A percentile compares a stretch with the other conserved stretches of the same genome.
Evolutionary conservation across 2,329 filamentous ascomycete species (phyloP).

Genomic region (Epichloe sibirici): DNA sequence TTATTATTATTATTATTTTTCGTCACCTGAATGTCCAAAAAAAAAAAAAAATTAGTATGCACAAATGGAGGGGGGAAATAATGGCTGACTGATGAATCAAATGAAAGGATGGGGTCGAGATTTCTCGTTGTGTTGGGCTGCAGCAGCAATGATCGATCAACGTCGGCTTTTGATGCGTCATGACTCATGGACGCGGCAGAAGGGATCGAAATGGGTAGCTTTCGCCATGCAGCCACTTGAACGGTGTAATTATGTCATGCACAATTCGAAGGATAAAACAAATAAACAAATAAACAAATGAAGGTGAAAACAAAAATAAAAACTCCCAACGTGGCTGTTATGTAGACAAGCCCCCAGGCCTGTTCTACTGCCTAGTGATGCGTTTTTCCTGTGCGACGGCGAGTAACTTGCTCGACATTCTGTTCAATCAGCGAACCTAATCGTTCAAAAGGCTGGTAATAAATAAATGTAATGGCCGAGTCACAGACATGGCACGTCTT

Average conservation of each 20-base stretch:
- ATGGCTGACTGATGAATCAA: neutral
- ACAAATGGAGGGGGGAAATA: neutral
- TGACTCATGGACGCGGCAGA: neutral
- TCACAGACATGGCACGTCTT: constrained; percentile 8
- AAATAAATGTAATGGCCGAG: neutral
- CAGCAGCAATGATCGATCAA: neutral
- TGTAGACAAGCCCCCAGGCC: too few relatives aligned
- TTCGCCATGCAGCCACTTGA: neutral
- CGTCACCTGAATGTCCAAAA: neutral
- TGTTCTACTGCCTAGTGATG: too few relatives aligned
- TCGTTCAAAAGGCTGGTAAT: too few relatives aligned
- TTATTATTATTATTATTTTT: constrained; percentile 2
- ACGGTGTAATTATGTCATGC: neutral
- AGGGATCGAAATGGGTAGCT: neutral
- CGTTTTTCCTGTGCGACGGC: too few relatives aligned
- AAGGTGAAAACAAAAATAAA: neutral
- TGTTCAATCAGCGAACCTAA: neutral
- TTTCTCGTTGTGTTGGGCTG: constrained; percentile 38
- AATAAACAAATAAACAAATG: too few relatives aligned
- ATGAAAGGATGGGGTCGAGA: constrained; percentile 51
- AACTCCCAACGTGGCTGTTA: too few relatives aligned
- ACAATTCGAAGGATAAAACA: too few relatives aligned
- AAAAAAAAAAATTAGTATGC: neutral
- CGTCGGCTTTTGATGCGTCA: neutral
- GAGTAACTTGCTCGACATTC: too few relatives aligned